Percentiles rank a stretch among this genome's conserved stretches.
Evolutionary conservation across 805 yeast species (phyloP).

Genomic region (Barnettozyma sp.): DNA sequence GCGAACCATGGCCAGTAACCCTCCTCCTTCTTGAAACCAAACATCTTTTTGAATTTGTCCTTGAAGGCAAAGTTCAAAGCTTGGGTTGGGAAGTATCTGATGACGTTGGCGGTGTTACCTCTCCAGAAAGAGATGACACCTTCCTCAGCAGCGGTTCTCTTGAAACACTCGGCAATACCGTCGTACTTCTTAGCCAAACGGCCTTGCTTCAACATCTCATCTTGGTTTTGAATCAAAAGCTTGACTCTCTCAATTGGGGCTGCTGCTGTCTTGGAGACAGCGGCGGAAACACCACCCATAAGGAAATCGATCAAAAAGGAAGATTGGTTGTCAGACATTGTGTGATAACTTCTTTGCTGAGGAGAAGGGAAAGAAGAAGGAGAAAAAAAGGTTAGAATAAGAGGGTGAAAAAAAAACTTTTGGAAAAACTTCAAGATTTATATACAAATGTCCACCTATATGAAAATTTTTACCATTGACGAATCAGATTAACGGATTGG

Average conservation of each 20-base stretch:
- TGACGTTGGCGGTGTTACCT: slow-evolving; percentile 98
- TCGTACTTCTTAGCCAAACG: slow-evolving; percentile 79
- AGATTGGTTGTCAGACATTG: slow-evolving; percentile 32
- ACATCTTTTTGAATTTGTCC: slow-evolving; percentile 92
- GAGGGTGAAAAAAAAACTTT: slow-evolving; percentile 1
- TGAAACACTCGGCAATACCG: slow-evolving; percentile 93
- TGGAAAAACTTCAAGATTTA: slow-evolving; percentile 1
- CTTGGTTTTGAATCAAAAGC: slow-evolving; percentile 94
- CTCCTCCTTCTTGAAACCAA: slow-evolving; percentile 95
- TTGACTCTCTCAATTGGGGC: slow-evolving; percentile 97
- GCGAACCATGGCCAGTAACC: slow-evolving; percentile 91
- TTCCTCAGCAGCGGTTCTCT: slow-evolving; percentile 88
- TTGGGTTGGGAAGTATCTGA: slow-evolving; percentile 99
- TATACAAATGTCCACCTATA: slow-evolving; percentile 1
- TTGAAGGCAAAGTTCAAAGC: slow-evolving; percentile 98
- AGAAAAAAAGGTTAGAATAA: too few species aligned
- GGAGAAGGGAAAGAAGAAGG: slow-evolving; percentile 2
- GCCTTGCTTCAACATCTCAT: slow-evolving; percentile 97
- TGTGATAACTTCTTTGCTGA: slow-evolving; percentile 9
- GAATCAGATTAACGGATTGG: slow-evolving; percentile 6
- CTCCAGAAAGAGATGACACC: slow-evolving; percentile 95
- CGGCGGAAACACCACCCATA: slow-evolving; percentile 99
- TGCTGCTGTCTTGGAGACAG: slow-evolving; percentile 95
- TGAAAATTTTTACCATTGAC: slow-evolving; percentile 8
- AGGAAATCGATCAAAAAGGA: slow-evolving; percentile 60